These are phyloP conservation scores for Tetrastigma voinierianum DNA, from an alignment of 164 flowering plant species.

Conservation along the genomic window DNA sequence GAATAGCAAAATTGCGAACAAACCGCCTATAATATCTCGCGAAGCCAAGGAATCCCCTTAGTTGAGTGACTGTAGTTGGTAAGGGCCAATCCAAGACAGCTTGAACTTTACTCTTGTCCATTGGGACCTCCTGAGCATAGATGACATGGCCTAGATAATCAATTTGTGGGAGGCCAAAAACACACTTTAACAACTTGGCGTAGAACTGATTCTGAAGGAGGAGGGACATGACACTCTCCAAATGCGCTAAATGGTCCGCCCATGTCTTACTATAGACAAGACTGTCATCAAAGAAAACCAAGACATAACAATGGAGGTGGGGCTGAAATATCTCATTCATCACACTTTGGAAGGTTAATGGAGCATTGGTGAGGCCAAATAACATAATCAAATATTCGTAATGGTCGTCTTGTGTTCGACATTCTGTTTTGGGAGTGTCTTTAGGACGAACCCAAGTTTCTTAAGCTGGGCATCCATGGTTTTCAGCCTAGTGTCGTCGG, in stretches of 20 bases:
- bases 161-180: not conserved
- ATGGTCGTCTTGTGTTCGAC: not conserved
- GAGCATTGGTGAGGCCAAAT: too few relatives aligned
- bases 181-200: not conserved
- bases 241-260: not conserved
- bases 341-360: too few relatives aligned
- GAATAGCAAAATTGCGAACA: not conserved
- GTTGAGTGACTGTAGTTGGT: not conserved
- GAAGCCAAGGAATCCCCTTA: constrained; percentile 2
- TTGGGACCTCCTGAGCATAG: not conserved
- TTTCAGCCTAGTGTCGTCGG: too few relatives aligned
- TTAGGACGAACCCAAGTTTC: too few relatives aligned
- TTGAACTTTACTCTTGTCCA: not conserved
- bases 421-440: too few relatives aligned
- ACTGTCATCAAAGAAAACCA: constrained; percentile 2
- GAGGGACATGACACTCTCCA: not conserved
- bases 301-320: too few relatives aligned
- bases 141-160: constrained; percentile 1
- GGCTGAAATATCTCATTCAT: too few relatives aligned
- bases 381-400: not conserved
- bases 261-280: not conserved
- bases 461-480: too few relatives aligned
- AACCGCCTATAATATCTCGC: not conserved
- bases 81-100: not conserved
- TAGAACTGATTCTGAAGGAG: not conserved